phyloP scores from a whole-genome alignment of 2,329 filamentous ascomycete genomes.

The Plenodomus biglobosus region DNA sequence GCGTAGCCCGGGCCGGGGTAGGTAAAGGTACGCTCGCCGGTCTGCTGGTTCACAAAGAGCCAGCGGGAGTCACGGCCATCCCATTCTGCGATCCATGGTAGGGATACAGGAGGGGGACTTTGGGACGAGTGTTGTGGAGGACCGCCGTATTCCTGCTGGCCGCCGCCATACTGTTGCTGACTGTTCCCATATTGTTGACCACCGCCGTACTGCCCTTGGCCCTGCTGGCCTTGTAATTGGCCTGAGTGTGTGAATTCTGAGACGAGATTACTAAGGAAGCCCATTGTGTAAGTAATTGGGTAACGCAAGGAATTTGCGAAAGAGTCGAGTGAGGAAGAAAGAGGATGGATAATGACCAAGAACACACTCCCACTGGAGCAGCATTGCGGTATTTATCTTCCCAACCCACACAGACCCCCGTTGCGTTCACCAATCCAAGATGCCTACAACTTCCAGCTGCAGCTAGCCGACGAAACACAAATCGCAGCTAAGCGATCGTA shows the following conservation, averaged over 20 bases:
- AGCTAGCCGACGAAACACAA: too few species aligned
- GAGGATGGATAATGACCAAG: neutral
- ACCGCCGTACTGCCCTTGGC: neutral
- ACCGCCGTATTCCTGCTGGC: slow-evolving; percentile 10
- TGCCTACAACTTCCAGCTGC: too few species aligned
- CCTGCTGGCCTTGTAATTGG: neutral
- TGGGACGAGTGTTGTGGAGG: slow-evolving; percentile 3
- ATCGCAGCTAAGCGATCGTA: too few species aligned
- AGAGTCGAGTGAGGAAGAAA: neutral
- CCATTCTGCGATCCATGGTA: slow-evolving; percentile 30
- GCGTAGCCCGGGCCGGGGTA: slow-evolving; percentile 27
- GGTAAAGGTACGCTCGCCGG: slow-evolving; percentile 25
- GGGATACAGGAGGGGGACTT: slow-evolving; percentile 29
- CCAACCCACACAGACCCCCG: neutral
- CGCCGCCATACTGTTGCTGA: slow-evolving; percentile 6
- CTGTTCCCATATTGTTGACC: slow-evolving; percentile 2
- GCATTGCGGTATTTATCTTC: neutral
- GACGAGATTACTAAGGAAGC: neutral
- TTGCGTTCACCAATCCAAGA: too few species aligned
- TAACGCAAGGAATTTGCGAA: too few species aligned
- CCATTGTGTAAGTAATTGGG: neutral
- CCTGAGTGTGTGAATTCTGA: neutral
- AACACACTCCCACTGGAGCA: neutral
- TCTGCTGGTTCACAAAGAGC: slow-evolving; percentile 32
- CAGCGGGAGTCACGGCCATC: slow-evolving; percentile 23